Conservation (phyloP, 1,139 yeast genomes). For the Pichia sp. region DNA sequence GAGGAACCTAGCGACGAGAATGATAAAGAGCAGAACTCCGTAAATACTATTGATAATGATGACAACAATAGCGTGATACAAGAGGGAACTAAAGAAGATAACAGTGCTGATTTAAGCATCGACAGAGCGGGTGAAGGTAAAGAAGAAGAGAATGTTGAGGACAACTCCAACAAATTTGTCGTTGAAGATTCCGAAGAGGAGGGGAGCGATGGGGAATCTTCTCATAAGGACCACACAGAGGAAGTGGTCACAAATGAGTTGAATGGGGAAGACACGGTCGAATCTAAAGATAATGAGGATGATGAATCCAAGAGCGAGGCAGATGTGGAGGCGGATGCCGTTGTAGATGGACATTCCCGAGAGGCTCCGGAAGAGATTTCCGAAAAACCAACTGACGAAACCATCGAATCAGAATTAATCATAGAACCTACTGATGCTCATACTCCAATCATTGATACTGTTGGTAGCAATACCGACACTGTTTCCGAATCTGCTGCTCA, state of each 20-base stretch:
- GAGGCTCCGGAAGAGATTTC: neutral
- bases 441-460: too few species aligned
- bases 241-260: neutral
- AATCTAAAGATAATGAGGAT: neutral
- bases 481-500: too few species aligned
- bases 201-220: slow-evolving; percentile 1
- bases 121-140: neutral
- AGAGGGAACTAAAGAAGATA: slow-evolving; percentile 2
- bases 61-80: too few species aligned
- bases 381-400: neutral
- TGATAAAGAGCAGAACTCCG: too few species aligned
- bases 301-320: too few species aligned
- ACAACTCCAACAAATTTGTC: too few species aligned
- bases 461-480: too few species aligned
- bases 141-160: too few species aligned
- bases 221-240: slow-evolving; percentile 3
- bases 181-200: neutral
- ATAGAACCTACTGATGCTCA: too few species aligned
- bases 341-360: neutral
- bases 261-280: neutral
- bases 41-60: too few species aligned
- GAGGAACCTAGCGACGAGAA: too few species aligned
- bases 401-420: neutral
- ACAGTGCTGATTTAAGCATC: slow-evolving; percentile 1
- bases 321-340: neutral